Evolutionary conservation across 352 stramenopile species (phyloP).

Genomic region (Pythium dissotocum): DNA sequence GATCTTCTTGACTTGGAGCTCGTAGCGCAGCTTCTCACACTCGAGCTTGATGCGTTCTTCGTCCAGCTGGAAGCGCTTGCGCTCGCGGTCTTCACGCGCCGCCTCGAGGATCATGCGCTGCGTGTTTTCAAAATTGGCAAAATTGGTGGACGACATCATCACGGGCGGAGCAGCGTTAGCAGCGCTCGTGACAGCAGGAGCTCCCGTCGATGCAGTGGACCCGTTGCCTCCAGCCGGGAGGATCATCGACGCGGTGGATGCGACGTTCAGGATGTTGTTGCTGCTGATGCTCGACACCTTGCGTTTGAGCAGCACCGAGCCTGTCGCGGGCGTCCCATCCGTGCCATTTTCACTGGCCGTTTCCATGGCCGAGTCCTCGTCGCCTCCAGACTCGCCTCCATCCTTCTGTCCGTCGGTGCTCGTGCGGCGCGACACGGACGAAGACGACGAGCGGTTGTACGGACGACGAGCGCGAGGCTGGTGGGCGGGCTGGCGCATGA

Average conservation of each 20-base stretch:
- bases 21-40: constrained; percentile 62
- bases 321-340: neutral
- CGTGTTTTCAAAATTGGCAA: constrained; percentile 46
- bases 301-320: constrained; percentile 19
- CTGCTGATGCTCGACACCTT: constrained; percentile 9
- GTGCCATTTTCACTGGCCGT: constrained; percentile 28
- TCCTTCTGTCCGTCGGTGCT: constrained; percentile 10
- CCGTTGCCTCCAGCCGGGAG: neutral
- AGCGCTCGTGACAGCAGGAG: neutral
- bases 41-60: constrained; percentile 62
- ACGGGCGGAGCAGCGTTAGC: constrained; percentile 5
- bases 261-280: neutral
- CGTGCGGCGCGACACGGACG: constrained; percentile 16
- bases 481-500: constrained; percentile 46
- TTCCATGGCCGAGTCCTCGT: constrained; percentile 26
- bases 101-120: constrained; percentile 53
- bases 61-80: constrained; percentile 60
- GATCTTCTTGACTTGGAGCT: constrained; percentile 54
- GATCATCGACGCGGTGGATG: constrained; percentile 1
- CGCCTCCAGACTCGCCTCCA: constrained; percentile 17
- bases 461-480: constrained; percentile 34
- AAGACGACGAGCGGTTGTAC: constrained; percentile 24
- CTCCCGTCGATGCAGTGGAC: neutral
- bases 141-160: constrained; percentile 31
- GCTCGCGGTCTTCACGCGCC: constrained; percentile 60